phyloP scores from a whole-genome alignment of 306 rosid species.

The Adenanthera pavonina region DNA sequence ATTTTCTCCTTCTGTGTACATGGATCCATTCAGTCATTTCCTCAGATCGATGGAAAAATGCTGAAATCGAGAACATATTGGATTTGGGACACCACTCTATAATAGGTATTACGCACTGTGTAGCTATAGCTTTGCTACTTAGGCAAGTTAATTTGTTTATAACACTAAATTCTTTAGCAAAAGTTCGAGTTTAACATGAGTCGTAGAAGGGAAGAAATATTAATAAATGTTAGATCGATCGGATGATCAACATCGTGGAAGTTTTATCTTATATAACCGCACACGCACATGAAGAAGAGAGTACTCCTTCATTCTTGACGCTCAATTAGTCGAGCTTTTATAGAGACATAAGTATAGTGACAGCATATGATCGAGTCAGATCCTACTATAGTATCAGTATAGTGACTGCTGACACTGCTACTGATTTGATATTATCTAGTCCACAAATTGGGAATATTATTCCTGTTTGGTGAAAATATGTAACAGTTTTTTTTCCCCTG shows the following conservation, averaged over 20 bases:
- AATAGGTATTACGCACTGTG: neutral
- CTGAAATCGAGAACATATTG: neutral
- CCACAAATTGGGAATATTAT: neutral
- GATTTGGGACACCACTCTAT: neutral
- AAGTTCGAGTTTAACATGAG: neutral
- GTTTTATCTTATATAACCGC: neutral
- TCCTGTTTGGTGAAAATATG: neutral
- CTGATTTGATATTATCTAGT: neutral
- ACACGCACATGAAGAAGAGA: neutral
- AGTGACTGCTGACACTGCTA: constrained; percentile 46
- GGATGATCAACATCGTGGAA: neutral
- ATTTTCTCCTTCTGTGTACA: neutral
- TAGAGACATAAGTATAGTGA: constrained; percentile 2
- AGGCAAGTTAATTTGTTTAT: neutral
- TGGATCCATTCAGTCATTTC: neutral
- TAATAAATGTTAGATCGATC: neutral
- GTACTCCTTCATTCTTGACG: neutral
- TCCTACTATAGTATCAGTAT: constrained; percentile 41
- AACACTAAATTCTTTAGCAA: neutral
- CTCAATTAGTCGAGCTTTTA: neutral
- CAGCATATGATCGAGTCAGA: constrained; percentile 42
- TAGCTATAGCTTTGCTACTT: neutral
- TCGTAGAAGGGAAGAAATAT: neutral
- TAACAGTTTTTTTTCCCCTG: neutral
- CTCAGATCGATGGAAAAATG: neutral